Conservation (phyloP, 2,329 filamentous ascomycete species). For the Diaporthe longicolla region DNA sequence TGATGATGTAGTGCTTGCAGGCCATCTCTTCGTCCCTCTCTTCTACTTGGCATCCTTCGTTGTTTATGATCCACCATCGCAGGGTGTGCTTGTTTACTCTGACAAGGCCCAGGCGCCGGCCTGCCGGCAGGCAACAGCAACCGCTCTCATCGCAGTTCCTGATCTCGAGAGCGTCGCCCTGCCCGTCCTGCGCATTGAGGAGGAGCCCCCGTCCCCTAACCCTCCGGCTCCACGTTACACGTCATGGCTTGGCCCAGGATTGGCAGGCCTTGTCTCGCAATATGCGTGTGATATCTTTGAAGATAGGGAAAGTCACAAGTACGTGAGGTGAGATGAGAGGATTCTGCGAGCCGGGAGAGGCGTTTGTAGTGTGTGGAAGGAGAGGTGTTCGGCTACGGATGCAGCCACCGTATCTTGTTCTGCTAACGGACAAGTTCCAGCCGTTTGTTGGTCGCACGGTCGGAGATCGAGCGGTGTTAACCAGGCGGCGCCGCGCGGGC, state of each 20-base stretch:
- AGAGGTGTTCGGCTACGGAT: neutral
- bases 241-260: conserved; percentile 23
- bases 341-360: neutral
- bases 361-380: neutral
- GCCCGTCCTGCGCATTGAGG: neutral
- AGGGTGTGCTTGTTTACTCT: conserved; percentile 24
- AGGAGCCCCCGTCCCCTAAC: conserved; percentile 5
- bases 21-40: neutral
- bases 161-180: neutral
- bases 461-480: conserved; percentile 27
- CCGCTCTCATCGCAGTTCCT: conserved; percentile 10
- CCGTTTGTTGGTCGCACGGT: conserved; percentile 25
- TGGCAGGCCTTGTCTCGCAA: conserved; percentile 9
- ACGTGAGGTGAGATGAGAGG: neutral
- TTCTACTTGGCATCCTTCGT: neutral
- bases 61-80: neutral
- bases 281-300: neutral
- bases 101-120: neutral
- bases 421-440: conserved; percentile 18
- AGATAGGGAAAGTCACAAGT: neutral
- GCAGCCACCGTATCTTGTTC: neutral
- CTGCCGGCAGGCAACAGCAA: conserved; percentile 22
- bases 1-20: neutral
- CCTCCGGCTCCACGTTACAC: conserved; percentile 29
- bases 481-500: conserved; percentile 9